phyloP scores from a whole-genome alignment of 129 eudicot genomes.

The Ambrosia artemisiifolia region DNA sequence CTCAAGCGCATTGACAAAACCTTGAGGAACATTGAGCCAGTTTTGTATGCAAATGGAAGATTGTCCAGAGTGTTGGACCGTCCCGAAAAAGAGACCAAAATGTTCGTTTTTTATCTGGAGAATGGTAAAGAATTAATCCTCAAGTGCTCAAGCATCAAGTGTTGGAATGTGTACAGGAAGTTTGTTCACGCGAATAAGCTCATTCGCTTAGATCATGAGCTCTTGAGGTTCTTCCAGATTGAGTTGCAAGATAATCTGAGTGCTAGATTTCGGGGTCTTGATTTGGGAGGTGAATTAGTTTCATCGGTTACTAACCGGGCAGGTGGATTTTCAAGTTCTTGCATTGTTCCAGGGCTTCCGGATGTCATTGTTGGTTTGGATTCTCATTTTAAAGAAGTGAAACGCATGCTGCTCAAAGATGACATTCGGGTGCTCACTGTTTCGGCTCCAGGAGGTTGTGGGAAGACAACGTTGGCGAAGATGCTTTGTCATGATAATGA shows the following conservation, averaged over 20 bases:
- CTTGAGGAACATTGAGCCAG: constrained; percentile 6
- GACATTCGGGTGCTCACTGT: constrained; percentile 20
- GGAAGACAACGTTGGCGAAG: constrained; percentile 48
- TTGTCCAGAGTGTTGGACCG: constrained; percentile 14
- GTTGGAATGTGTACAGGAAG: constrained; percentile 30
- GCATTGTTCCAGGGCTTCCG: constrained; percentile 25
- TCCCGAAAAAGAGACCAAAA: constrained; percentile 12
- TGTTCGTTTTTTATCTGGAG: constrained; percentile 12
- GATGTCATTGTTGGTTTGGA: constrained; percentile 29
- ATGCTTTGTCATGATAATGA: constrained; percentile 43
- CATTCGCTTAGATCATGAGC: constrained; percentile 7
- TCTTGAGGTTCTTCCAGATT: constrained; percentile 10
- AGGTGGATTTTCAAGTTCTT: constrained; percentile 21
- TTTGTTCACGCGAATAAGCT: constrained; percentile 10
- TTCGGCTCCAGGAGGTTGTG: constrained; percentile 48
- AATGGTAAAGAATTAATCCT: constrained; percentile 13
- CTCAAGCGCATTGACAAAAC: constrained; percentile 24
- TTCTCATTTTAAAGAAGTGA: constrained; percentile 22
- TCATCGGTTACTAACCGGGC: neutral
- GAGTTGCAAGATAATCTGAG: constrained; percentile 9
- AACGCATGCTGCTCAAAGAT: constrained; percentile 24
- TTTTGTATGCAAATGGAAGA: neutral
- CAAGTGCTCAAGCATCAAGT: constrained; percentile 23
- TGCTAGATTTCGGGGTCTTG: neutral
- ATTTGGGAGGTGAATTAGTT: neutral